phyloP scores from a whole-genome alignment of 495 filamentous ascomycete genomes.

The Penicillium odoratum region DNA sequence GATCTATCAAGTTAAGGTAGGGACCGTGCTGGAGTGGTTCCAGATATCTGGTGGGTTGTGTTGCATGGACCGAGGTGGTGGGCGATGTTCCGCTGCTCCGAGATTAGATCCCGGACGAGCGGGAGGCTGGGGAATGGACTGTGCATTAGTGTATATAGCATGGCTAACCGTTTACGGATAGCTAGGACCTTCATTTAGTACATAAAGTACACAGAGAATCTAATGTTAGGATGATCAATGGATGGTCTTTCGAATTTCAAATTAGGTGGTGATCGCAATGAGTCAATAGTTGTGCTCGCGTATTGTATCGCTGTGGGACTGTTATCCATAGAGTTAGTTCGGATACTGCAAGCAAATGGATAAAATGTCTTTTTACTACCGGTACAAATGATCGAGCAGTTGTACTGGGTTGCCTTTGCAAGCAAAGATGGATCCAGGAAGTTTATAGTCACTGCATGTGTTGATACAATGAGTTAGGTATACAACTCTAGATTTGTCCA shows the following conservation, averaged over 20 bases:
- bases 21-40: slow-evolving; percentile 25
- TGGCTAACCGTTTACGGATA: slow-evolving; percentile 2
- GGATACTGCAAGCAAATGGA: too few species aligned
- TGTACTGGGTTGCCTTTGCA: too few species aligned
- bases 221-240: neutral
- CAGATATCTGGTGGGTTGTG: neutral
- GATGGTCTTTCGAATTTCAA: neutral
- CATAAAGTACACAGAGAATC: neutral
- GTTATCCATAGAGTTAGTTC: too few species aligned
- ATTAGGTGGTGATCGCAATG: too few species aligned
- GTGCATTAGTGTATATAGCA: neutral
- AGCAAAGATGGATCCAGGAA: too few species aligned
- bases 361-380: too few species aligned
- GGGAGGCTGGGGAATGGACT: slow-evolving; percentile 9
- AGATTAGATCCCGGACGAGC: slow-evolving; percentile 26
- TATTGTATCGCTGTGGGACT: too few species aligned
- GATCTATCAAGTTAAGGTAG: slow-evolving; percentile 17
- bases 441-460: too few species aligned
- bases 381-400: too few species aligned
- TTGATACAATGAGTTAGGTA: too few species aligned
- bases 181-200: neutral
- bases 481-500: too few species aligned
- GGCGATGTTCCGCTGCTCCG: slow-evolving; percentile 24
- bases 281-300: too few species aligned
- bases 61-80: slow-evolving; percentile 9